These are phyloP conservation scores for Syncephalastrum sp. DNA, from an alignment of 371 early-diverging fungal species.

Conservation along the genomic window DNA sequence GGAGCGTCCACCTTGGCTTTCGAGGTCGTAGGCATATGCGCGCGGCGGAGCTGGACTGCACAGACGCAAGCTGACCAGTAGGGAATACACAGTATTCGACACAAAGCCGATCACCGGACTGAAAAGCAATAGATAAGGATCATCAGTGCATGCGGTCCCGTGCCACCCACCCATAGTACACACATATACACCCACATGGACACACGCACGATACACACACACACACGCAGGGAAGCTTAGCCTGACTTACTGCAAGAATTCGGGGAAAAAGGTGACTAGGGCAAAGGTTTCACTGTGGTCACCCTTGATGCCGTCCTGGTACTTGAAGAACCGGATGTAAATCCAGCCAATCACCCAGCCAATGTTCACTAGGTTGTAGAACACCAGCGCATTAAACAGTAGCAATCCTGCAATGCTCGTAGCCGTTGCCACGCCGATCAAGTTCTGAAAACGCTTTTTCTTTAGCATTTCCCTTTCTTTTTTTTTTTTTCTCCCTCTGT, in stretches of 20 bases:
- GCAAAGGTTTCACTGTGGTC: constrained; percentile 84
- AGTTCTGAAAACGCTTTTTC: constrained; percentile 19
- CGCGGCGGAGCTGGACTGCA: constrained; percentile 48
- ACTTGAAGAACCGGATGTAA: constrained; percentile 77
- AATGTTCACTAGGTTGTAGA: constrained; percentile 54
- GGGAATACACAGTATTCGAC: constrained; percentile 45
- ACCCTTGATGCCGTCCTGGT: constrained; percentile 77
- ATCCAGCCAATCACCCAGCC: constrained; percentile 76
- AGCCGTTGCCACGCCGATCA: constrained; percentile 41
- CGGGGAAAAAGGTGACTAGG: constrained; percentile 81
- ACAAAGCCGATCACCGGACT: constrained; percentile 56
- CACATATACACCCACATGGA: neutral
- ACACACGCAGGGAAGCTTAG: neutral
- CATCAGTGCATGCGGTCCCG: neutral
- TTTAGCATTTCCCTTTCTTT: neutral
- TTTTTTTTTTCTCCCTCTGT: neutral
- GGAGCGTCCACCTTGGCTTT: constrained; percentile 37
- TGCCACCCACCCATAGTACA: no score
- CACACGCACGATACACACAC: neutral
- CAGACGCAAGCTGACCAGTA: constrained; percentile 46
- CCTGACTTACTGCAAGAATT: constrained; percentile 63
- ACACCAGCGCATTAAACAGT: constrained; percentile 41
- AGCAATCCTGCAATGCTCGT: constrained; percentile 32
- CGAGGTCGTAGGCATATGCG: constrained; percentile 47
- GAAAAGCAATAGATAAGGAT: neutral